A percentile compares a stretch with the other conserved stretches of the same genome.
Evolutionary conservation across 1,284 basidiomycete species (phyloP).

Genomic region (Tilletiopsis washingtonensis): DNA sequence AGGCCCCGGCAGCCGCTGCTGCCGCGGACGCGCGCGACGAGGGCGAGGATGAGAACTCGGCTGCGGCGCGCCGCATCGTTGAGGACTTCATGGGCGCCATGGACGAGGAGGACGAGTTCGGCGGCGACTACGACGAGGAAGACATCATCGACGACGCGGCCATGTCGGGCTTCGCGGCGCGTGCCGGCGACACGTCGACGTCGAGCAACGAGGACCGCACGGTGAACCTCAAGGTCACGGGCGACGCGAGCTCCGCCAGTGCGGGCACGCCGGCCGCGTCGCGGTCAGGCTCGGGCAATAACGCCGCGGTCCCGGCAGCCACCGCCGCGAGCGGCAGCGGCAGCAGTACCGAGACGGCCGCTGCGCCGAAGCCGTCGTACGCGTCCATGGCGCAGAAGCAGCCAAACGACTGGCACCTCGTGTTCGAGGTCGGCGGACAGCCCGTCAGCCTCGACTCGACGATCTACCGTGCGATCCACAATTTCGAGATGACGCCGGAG

Average conservation of each 20-base stretch:
- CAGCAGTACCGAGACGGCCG: too few relatives aligned
- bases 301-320: too few relatives aligned
- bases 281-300: too few relatives aligned
- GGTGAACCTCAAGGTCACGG: constrained; percentile 31
- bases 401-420: constrained; percentile 89
- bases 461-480: constrained; percentile 89
- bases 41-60: constrained; percentile 3
- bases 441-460: constrained; percentile 76
- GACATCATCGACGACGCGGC: constrained; percentile 56
- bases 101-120: constrained; percentile 29
- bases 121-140: constrained; percentile 38
- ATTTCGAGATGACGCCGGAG: constrained; percentile 57
- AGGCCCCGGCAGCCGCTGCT: too few relatives aligned
- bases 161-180: constrained; percentile 75
- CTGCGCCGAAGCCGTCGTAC: constrained; percentile 58
- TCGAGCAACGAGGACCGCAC: constrained; percentile 24
- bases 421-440: constrained; percentile 85
- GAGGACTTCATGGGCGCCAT: constrained; percentile 27
- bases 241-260: too few relatives aligned
- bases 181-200: too few relatives aligned
- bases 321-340: too few relatives aligned
- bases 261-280: too few relatives aligned
- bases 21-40: constrained; percentile 10
- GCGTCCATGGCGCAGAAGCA: constrained; percentile 86
- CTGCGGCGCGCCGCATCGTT: constrained; percentile 26